Evolutionary conservation across 2,329 filamentous ascomycete species (phyloP), one percentile per base, ranked within the genome.

Genomic region (Colletotrichum endophyticum): DNA sequence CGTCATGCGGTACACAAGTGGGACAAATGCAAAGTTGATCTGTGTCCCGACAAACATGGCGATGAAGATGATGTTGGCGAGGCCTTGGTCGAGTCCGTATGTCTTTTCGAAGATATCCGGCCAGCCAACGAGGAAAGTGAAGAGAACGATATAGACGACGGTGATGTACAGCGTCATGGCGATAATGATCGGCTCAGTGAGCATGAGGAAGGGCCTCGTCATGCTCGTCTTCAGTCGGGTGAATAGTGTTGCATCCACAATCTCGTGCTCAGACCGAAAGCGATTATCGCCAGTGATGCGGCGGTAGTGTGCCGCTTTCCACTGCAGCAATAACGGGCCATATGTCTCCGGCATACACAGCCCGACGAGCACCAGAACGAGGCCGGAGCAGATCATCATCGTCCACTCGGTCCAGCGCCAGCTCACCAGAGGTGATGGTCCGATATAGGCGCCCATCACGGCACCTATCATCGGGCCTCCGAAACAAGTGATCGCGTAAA

Each of bases 401-500:
- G 92, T 87, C 84, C 93, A 94, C 81, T 94, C 92, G 0, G 87
- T 87, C 91, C 91, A 93, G n/a, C 90, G 87, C 89, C 92, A 94
- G 66, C 86, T 87, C 2, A 83, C 80, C 0, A 62, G n/a, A 5
- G 87, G 88, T 71, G 89, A 91, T 69, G 92, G 87, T 66, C 93
- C 92, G 70, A 94, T 92, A 75, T 93, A 94, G 7, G 91, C 92
- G 6, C 92, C 92, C 74, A 89, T 84, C 0, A 86, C 80, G 5
- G 85, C 83, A 2, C 85, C 85, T 0, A 86, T 63, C 80, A 85
- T 85, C 0, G 85, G 81, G 85, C 92, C 79, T 73, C 80, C 81
- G 82, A 88, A 76, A 79, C 86, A 70, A 69, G 84, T 69, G 81
- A 88, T 77, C 81, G 89, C 75, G 76, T 89, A 94, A 0, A 94